Base-by-base conservation (phyloP, 345 rosid species). In the Lenwebbia sp. region DNA sequence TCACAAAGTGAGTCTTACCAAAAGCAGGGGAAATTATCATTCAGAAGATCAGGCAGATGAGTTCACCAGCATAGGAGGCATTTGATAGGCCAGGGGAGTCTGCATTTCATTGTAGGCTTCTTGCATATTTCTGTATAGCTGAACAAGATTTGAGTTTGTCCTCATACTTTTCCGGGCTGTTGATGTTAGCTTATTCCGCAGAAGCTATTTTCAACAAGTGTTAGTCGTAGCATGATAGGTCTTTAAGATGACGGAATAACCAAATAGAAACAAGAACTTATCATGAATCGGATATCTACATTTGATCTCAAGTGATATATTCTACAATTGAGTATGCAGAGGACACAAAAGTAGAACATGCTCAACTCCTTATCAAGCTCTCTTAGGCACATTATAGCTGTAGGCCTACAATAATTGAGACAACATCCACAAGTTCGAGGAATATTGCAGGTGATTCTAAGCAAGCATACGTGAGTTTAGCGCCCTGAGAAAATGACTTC, bases 91-190 rank as follows among this genome's bases (percentile, higher is more conserved):
- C 58, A 94, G 90, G 52, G 95, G 96, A 51, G 96, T 93, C 91
- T 94, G 95, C 91, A 94, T 91, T 75, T 91, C 93, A 81, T 84
- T 90, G 89, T 94, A 94, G 19, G 94, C 94, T 84, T 93, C 94
- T 88, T 92, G 93, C 92, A 94, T 93, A 90, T 84, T 94, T 70
- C 81, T 88, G 88, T 94, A 94, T 84, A 94, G 83, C 86, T 94
- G 94, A 87, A 91, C 88, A 78, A 94, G 91, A 88, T 87, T 94
- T 47, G 94, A 88, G 86, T 94, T 94, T 86, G 88, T 90, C 84
- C 87, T 52, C 47, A 93, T 91, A 60, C 95, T 92, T 86, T 87
- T 87, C 28, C 93, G 89, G n/a, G 93, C 96, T n/a, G 96, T 92
- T 52, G 94, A 89, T 6, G 86, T 92, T 83, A 94, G 95, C 89